A percentile compares a stretch with the other conserved stretches of the same genome.
Conservation (phyloP, 2,329 filamentous ascomycete species). For the Stemphylium vesicarium region DNA sequence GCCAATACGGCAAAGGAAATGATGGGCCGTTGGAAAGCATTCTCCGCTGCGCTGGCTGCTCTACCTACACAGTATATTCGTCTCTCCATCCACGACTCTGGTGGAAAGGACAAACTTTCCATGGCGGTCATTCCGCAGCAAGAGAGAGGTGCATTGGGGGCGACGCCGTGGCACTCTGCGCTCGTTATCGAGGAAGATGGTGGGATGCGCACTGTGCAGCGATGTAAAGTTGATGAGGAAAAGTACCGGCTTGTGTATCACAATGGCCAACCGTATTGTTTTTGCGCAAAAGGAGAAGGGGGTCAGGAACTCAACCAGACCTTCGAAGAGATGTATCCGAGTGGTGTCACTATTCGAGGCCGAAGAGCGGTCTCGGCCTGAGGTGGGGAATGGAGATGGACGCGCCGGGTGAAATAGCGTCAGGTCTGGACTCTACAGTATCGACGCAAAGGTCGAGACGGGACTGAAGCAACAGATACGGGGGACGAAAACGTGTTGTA, state of each 20-base stretch:
- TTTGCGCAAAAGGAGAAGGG: slow-evolving; percentile 24
- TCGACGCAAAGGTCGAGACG: too few relatives aligned
- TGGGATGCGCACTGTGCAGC: slow-evolving; percentile 26
- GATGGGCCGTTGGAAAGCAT: slow-evolving; percentile 39
- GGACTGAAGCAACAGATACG: background rate
- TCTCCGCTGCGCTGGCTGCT: slow-evolving; percentile 29
- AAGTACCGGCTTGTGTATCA: slow-evolving; percentile 30
- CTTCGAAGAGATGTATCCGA: slow-evolving; percentile 36
- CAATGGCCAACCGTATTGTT: slow-evolving; percentile 32
- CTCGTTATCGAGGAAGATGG: slow-evolving; percentile 30
- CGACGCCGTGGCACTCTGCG: slow-evolving; percentile 36
- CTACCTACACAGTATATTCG: slow-evolving; percentile 32
- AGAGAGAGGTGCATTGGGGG: slow-evolving; percentile 26
- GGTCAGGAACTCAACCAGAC: slow-evolving; percentile 9
- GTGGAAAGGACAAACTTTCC: slow-evolving; percentile 38
- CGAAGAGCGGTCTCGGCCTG: slow-evolving; percentile 46
- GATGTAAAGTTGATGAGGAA: slow-evolving; percentile 23
- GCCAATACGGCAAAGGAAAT: slow-evolving; percentile 39
- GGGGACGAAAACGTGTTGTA: background rate
- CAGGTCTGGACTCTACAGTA: too few relatives aligned
- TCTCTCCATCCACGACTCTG: slow-evolving; percentile 42
- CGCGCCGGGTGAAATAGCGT: background rate
- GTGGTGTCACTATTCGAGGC: slow-evolving; percentile 47
- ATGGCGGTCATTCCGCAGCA: slow-evolving; percentile 35
- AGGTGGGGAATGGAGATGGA: slow-evolving; percentile 19